phyloP scores from a whole-genome alignment of 306 rosid genomes.

The Benincasa hispida region DNA sequence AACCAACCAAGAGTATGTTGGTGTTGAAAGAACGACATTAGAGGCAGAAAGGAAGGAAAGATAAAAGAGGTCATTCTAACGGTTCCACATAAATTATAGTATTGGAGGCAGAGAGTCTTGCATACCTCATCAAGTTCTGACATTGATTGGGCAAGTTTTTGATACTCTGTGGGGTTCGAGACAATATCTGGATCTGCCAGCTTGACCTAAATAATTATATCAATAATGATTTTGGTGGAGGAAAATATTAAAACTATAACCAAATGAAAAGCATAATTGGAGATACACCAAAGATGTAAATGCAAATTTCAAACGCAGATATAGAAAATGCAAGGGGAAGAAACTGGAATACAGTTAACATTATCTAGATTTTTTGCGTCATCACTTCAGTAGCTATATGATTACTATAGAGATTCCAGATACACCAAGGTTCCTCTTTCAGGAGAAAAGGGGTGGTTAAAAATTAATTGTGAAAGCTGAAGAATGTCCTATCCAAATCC shows the following conservation, averaged over 20 bases:
- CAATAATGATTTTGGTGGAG: neutral
- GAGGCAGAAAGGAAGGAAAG: neutral
- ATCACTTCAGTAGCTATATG: neutral
- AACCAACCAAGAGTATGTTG: neutral
- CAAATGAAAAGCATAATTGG: neutral
- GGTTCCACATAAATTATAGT: neutral
- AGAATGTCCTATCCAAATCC: neutral
- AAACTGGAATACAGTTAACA: neutral
- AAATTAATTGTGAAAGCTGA: neutral
- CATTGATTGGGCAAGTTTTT: conserved; percentile 89
- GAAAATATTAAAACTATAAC: neutral
- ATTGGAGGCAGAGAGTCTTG: neutral
- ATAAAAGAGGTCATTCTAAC: neutral
- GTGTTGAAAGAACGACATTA: neutral
- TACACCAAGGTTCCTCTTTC: neutral
- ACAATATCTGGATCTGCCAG: conserved; percentile 85
- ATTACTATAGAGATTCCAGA: neutral
- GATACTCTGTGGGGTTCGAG: conserved; percentile 77
- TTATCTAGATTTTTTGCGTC: neutral
- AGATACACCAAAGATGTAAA: neutral
- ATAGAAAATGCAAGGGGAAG: neutral
- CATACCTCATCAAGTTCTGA: conserved; percentile 76
- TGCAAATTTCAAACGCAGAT: neutral
- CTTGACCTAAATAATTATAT: conserved; percentile 46
- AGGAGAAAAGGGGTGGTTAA: neutral